Conservation (phyloP, 2,329 filamentous ascomycete species). For the Neophaeococcomyces aloes region DNA sequence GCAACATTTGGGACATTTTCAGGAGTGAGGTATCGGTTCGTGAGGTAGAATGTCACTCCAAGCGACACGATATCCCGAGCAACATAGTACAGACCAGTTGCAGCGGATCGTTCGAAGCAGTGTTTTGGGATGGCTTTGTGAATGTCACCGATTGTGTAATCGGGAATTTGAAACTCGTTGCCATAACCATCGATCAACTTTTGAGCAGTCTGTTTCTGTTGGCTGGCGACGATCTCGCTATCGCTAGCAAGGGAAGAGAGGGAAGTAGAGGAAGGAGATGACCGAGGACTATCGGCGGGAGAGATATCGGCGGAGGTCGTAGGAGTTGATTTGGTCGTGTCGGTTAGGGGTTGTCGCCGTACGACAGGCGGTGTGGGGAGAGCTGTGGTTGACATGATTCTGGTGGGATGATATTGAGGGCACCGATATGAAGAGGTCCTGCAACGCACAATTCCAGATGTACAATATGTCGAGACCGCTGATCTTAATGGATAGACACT, state of each 20-base stretch:
- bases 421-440: not conserved
- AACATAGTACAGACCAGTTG: constrained; percentile 70
- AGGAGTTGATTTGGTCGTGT: constrained; percentile 46
- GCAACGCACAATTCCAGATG: constrained; percentile 2
- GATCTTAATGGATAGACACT: not conserved
- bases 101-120: constrained; percentile 81
- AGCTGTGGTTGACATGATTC: constrained; percentile 42
- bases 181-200: constrained; percentile 81
- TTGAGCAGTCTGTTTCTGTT: constrained; percentile 34
- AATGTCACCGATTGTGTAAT: constrained; percentile 97
- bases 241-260: constrained; percentile 77
- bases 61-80: constrained; percentile 66
- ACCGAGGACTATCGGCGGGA: constrained; percentile 49
- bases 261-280: constrained; percentile 73
- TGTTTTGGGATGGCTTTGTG: constrained; percentile 94
- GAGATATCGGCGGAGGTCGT: constrained; percentile 45
- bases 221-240: constrained; percentile 37
- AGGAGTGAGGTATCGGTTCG: constrained; percentile 80
- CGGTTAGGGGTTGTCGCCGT: constrained; percentile 43
- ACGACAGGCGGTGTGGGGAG: constrained; percentile 34
- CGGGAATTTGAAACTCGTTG: constrained; percentile 84
- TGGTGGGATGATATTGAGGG: not conserved
- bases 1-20: constrained; percentile 64
- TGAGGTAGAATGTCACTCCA: constrained; percentile 69
- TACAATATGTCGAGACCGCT: constrained; percentile 4